phyloP scores from a whole-genome alignment of 495 filamentous ascomycete species.

The Xylaria scruposa region DNA sequence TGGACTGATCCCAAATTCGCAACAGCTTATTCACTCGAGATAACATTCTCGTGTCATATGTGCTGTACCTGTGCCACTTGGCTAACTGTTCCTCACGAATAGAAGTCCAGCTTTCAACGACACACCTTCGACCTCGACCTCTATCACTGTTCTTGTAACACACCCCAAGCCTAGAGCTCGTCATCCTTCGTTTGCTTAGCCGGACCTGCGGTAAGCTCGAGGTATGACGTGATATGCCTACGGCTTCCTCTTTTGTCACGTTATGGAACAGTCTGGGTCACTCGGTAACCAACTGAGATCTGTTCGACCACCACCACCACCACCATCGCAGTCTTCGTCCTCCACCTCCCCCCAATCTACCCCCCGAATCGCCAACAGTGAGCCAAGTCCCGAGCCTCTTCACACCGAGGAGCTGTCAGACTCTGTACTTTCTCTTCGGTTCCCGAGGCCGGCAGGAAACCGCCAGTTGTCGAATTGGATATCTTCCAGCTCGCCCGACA shows the following conservation, averaged over 20 bases:
- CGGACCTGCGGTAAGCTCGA: constrained; percentile 37
- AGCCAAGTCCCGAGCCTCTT: constrained; percentile 27
- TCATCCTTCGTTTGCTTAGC: constrained; percentile 37
- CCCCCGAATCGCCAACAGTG: constrained; percentile 26
- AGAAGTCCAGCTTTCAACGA: neutral
- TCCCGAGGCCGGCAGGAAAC: constrained; percentile 56
- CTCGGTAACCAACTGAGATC: constrained; percentile 36
- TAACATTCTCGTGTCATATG: neutral
- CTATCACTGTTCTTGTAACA: neutral
- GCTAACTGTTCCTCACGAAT: constrained; percentile 6
- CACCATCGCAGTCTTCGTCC: constrained; percentile 9
- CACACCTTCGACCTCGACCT: neutral
- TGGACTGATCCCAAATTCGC: neutral
- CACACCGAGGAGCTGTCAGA: constrained; percentile 34
- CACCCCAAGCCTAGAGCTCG: constrained; percentile 29
- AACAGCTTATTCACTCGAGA: neutral
- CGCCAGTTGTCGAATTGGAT: constrained; percentile 59
- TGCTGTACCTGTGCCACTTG: neutral
- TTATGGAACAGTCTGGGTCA: constrained; percentile 52
- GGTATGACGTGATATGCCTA: constrained; percentile 45
- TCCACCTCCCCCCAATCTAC: constrained; percentile 4
- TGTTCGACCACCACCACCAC: constrained; percentile 32
- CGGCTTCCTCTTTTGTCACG: constrained; percentile 45
- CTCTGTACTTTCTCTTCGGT: constrained; percentile 53
- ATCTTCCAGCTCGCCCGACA: constrained; percentile 55